Percentiles rank a stretch among this genome's conserved stretches.
These are phyloP conservation scores for Candida dajiaensis DNA, from an alignment of 805 yeast genomes.

Conservation along the genomic window DNA sequence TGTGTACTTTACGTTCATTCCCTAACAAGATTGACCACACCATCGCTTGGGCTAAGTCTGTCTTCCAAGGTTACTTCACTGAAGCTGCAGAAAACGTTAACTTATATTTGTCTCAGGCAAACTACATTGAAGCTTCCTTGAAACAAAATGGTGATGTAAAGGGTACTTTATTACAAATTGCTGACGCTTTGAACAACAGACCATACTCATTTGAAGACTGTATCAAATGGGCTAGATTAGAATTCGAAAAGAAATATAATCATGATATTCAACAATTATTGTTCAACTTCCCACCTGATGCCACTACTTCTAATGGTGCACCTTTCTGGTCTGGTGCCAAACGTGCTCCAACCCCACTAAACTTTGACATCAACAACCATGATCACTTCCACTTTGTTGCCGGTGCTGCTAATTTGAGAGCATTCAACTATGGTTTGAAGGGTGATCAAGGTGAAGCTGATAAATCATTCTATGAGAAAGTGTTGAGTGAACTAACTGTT, in stretches of 20 bases:
- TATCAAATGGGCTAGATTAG: constrained; percentile 88
- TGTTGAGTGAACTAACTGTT: constrained; percentile 43
- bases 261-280: constrained; percentile 86
- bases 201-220: constrained; percentile 92
- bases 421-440: constrained; percentile 83
- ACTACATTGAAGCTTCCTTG: constrained; percentile 84
- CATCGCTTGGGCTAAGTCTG: constrained; percentile 97
- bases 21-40: constrained; percentile 98
- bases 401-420: constrained; percentile 88
- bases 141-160: constrained; percentile 91
- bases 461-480: constrained; percentile 43
- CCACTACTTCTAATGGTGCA: constrained; percentile 82
- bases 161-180: constrained; percentile 75
- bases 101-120: constrained; percentile 82
- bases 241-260: constrained; percentile 79
- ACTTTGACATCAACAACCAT: constrained; percentile 65
- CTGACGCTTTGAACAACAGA: constrained; percentile 68
- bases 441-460: constrained; percentile 56
- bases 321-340: constrained; percentile 98
- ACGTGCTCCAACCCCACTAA: constrained; percentile 87
- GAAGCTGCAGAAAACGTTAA: constrained; percentile 95
- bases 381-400: constrained; percentile 80
- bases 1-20: constrained; percentile 95
- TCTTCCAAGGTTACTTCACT: constrained; percentile 86
- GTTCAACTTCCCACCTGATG: constrained; percentile 92